A percentile compares a stretch with the other conserved stretches of the same genome.
Conservation (phyloP, 2,329 filamentous ascomycete species). For the Fusarium subglutinans region DNA sequence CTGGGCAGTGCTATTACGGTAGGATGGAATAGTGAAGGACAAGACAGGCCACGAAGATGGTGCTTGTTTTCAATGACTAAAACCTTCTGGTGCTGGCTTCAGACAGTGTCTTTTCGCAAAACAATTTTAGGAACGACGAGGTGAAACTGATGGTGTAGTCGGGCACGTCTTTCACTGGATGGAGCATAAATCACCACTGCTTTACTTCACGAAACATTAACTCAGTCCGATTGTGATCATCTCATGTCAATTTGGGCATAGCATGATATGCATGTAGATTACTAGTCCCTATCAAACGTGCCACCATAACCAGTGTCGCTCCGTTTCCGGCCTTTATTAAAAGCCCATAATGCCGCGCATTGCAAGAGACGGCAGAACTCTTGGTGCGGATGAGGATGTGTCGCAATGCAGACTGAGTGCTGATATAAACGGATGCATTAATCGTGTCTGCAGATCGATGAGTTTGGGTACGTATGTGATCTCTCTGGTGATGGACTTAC, state of each 20-base stretch:
- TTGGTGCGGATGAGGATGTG: neutral
- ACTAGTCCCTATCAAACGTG: neutral
- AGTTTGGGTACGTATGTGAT: neutral
- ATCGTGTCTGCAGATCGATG: rapidly evolving
- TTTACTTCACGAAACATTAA: neutral
- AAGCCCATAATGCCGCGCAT: neutral
- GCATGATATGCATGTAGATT: neutral
- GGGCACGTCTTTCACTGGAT: neutral
- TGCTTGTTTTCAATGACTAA: neutral
- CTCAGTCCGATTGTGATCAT: neutral
- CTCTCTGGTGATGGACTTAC: no score
- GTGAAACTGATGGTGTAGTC: no score
- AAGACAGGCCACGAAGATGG: no score
- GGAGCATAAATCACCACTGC: neutral
- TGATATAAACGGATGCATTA: neutral
- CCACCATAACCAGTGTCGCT: no score
- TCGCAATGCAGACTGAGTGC: neutral
- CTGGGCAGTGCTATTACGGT: neutral
- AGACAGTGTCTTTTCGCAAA: neutral
- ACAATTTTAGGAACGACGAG: neutral
- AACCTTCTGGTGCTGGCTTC: rapidly evolving
- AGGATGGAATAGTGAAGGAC: neutral
- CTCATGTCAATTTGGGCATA: neutral
- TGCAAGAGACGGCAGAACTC: no score
- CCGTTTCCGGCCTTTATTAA: neutral